A percentile compares a stretch with the other conserved stretches of the same genome.
phyloP scores from a whole-genome alignment of 2,329 filamentous ascomycete genomes.

The Diaporthe sp. region DNA sequence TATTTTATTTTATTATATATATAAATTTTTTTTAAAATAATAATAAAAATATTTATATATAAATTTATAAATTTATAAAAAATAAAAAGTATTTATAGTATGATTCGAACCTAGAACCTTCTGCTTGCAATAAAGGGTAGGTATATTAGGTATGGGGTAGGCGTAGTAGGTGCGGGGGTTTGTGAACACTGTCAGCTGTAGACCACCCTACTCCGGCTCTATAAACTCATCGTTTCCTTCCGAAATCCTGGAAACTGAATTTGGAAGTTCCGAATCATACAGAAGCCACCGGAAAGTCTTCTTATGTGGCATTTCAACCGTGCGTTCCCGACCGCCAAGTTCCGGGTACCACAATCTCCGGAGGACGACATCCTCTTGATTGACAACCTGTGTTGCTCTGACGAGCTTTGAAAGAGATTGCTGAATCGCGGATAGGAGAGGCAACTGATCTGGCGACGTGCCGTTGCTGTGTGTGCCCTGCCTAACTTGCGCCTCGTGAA shows the following conservation, averaged over 20 bases:
- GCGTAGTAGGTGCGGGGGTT: no score
- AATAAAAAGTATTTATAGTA: no score
- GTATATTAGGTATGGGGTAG: no score
- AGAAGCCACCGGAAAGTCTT: constrained; percentile 22
- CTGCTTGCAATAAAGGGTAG: no score
- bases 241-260: no score
- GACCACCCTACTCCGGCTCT: background rate
- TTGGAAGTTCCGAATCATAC: background rate
- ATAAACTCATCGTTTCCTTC: no score
- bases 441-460: background rate
- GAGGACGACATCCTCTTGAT: background rate
- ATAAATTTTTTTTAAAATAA: no score
- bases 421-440: background rate
- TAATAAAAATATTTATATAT: no score
- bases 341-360: background rate
- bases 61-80: no score
- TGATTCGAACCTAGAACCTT: no score
- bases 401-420: background rate
- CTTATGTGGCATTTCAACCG: constrained; percentile 5
- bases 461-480: background rate
- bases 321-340: background rate
- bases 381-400: background rate
- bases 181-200: no score
- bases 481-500: background rate
- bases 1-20: no score